These are phyloP conservation scores for Cadophora sp. DNA, from an alignment of 2,329 filamentous ascomycete genomes.

Conservation along the genomic window DNA sequence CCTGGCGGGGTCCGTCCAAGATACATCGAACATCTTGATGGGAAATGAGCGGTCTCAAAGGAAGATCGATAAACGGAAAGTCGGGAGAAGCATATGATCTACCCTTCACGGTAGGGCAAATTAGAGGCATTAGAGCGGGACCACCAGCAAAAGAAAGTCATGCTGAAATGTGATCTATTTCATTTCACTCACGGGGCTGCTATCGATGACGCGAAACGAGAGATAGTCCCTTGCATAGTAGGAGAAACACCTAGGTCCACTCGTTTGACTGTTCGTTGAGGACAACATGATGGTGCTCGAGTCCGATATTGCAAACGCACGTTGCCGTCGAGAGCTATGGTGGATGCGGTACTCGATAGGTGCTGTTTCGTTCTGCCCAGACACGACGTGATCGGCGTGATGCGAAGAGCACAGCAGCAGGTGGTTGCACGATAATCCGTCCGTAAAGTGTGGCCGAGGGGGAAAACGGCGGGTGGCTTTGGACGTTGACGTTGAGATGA, in stretches of 20 bases:
- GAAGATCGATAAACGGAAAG: conserved; percentile 9
- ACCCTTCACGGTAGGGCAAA: not conserved
- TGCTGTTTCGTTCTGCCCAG: not conserved
- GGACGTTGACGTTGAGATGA: conserved; percentile 4
- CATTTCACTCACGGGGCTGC: not conserved
- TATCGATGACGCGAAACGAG: not conserved
- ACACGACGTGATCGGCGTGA: not conserved
- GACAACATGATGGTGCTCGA: conserved; percentile 16
- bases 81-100: not conserved
- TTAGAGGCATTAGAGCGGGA: not conserved
- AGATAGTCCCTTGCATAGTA: not conserved
- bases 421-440: not conserved
- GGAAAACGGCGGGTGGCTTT: conserved; percentile 1
- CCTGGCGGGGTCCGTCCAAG: conserved; percentile 41
- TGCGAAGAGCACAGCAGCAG: conserved; percentile 6
- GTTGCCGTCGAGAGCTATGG: conserved; percentile 10
- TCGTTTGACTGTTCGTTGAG: not conserved
- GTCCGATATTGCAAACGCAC: conserved; percentile 19
- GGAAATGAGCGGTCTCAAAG: not conserved
- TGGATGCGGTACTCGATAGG: conserved; percentile 19
- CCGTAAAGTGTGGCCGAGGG: not conserved
- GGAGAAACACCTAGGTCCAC: not conserved
- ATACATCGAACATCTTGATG: conserved; percentile 43
- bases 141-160: conserved; percentile 7
- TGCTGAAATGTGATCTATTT: conserved; percentile 16